A percentile compares a stretch with the other conserved stretches of the same genome.
These are phyloP conservation scores for Acanthamoeba polyphaga DNA, from an alignment of 208 protist genomes.

Conservation along the genomic window DNA sequence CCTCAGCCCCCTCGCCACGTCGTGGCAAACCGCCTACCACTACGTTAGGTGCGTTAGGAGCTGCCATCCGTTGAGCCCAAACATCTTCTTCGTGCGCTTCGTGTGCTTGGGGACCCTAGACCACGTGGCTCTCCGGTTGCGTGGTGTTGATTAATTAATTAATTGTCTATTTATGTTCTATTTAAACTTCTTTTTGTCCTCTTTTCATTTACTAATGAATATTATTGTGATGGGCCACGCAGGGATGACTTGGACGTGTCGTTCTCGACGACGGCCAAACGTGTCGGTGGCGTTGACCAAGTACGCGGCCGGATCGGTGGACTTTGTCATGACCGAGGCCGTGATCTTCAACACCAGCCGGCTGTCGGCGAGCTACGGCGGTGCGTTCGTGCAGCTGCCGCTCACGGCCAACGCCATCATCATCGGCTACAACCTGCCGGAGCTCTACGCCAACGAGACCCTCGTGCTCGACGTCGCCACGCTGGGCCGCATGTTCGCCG, in stretches of 20 bases:
- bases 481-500: neutral
- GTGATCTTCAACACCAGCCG: neutral
- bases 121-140: too few relatives aligned
- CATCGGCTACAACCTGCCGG: constrained; percentile 16
- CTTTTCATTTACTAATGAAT: too few relatives aligned
- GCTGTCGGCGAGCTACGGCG: neutral
- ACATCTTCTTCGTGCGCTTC: neutral
- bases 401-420: constrained; percentile 20
- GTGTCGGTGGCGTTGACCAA: neutral
- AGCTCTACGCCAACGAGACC: neutral
- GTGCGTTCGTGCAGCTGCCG: constrained; percentile 2
- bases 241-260: neutral
- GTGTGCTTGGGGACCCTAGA: neutral
- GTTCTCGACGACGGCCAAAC: neutral
- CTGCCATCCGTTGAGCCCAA: neutral
- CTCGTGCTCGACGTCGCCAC: neutral
- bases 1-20: neutral
- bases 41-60: neutral
- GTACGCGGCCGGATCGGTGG: neutral
- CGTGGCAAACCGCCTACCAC: constrained; percentile 15
- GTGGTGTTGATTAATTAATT: too few relatives aligned
- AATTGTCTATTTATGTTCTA: too few relatives aligned
- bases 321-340: constrained; percentile 21
- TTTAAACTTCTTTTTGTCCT: too few relatives aligned
- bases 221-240: too few relatives aligned